These are phyloP conservation scores for Penicillium cinerascens DNA, from an alignment of 495 filamentous ascomycete species.

Conservation along the genomic window DNA sequence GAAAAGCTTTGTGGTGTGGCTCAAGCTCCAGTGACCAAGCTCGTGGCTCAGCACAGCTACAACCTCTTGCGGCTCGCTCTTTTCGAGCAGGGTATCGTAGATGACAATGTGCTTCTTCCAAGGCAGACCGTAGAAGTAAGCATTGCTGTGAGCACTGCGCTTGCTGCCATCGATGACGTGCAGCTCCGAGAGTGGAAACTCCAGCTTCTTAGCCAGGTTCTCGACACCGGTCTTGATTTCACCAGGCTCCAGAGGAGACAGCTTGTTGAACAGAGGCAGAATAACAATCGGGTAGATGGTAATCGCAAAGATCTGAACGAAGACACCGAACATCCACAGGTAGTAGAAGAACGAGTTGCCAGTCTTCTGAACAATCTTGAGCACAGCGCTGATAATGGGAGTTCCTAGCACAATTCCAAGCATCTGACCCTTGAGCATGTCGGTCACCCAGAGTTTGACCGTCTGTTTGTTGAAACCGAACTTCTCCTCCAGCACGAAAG, in stretches of 20 bases:
- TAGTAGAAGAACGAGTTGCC: slow-evolving; percentile 95
- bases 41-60: slow-evolving; percentile 94
- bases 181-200: slow-evolving; percentile 87
- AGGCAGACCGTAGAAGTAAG: slow-evolving; percentile 95
- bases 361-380: slow-evolving; percentile 87
- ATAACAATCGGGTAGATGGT: slow-evolving; percentile 95
- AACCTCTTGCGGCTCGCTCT: slow-evolving; percentile 85
- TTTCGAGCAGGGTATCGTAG: slow-evolving; percentile 95
- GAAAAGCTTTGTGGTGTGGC: slow-evolving; percentile 91
- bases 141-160: slow-evolving; percentile 94
- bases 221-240: slow-evolving; percentile 85
- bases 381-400: slow-evolving; percentile 84
- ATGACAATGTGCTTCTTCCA: slow-evolving; percentile 99
- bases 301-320: slow-evolving; percentile 86
- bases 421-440: slow-evolving; percentile 87
- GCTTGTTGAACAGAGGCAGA: slow-evolving; percentile 95
- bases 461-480: slow-evolving; percentile 99
- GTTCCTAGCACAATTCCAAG: slow-evolving; percentile 73
- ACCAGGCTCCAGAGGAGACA: slow-evolving; percentile 86
- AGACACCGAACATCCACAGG: slow-evolving; percentile 87
- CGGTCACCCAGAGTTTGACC: slow-evolving; percentile 78
- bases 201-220: slow-evolving; percentile 72
- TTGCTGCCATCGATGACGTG: slow-evolving; percentile 98
- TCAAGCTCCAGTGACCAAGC: slow-evolving; percentile 92
- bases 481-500: slow-evolving; percentile 92